These are phyloP conservation scores for Dactylonectria estremocensis DNA, from an alignment of 2,329 filamentous ascomycete species.

Conservation along the genomic window DNA sequence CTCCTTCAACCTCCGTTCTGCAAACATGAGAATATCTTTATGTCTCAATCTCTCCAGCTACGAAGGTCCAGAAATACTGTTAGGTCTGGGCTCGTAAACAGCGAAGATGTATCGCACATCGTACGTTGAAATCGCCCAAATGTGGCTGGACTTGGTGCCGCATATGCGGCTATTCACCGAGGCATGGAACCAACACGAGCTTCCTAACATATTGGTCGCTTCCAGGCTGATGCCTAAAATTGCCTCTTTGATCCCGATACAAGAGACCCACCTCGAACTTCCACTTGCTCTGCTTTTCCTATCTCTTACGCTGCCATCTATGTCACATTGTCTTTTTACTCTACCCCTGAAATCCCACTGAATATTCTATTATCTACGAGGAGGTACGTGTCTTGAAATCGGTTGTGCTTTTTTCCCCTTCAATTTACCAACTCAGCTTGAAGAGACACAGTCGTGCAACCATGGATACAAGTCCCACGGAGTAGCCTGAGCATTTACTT, in stretches of 20 bases:
- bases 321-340: neutral
- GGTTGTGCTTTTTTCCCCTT: neutral
- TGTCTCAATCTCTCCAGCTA: too few species aligned
- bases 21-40: too few species aligned
- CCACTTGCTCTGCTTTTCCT: neutral
- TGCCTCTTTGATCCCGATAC: neutral
- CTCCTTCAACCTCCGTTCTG: too few species aligned
- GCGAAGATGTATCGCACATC: too few species aligned
- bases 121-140: too few species aligned
- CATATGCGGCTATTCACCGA: too few species aligned
- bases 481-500: neutral
- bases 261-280: neutral
- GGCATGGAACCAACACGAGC: neutral
- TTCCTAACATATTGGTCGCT: neutral
- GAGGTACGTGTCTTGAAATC: neutral
- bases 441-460: neutral
- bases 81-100: too few species aligned
- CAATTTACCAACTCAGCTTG: neutral
- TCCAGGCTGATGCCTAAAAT: neutral
- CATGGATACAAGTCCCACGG: neutral
- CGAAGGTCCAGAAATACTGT: too few species aligned
- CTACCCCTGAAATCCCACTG: neutral
- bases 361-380: neutral
- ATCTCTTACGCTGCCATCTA: neutral
- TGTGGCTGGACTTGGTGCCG: too few species aligned